These are phyloP conservation scores for Malus sieversii DNA, from an alignment of 306 rosid genomes.

Conservation along the genomic window DNA sequence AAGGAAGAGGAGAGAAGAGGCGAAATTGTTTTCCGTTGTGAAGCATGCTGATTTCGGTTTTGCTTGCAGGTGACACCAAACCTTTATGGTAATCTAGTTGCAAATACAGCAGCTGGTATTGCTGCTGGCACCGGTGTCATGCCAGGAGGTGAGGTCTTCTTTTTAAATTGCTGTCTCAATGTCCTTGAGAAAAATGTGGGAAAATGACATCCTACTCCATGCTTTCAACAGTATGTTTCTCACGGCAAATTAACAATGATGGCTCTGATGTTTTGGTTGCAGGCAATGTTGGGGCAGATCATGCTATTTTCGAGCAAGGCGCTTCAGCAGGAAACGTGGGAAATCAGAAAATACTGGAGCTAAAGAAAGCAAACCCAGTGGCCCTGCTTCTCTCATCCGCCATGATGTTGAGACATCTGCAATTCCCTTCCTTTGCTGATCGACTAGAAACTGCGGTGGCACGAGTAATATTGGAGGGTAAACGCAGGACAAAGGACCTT, in stretches of 20 bases:
- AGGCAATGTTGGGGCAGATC: conserved; percentile 84
- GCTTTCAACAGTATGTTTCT: background rate
- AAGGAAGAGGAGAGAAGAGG: background rate
- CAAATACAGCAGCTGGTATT: conserved; percentile 87
- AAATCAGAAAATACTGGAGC: conserved; percentile 33
- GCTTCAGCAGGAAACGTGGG: conserved; percentile 92
- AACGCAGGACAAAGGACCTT: conserved; percentile 61
- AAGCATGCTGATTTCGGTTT: conserved; percentile 8
- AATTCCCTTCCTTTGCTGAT: conserved; percentile 74
- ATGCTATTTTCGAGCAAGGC: conserved; percentile 83
- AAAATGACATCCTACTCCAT: background rate
- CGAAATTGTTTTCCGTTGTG: background rate
- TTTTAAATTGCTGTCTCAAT: background rate
- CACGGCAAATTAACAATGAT: background rate
- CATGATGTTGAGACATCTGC: conserved; percentile 90
- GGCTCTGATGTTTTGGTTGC: conserved; percentile 16
- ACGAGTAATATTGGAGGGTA: conserved; percentile 49
- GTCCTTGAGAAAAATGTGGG: background rate
- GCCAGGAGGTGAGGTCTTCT: conserved; percentile 63
- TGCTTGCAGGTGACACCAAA: conserved; percentile 77
- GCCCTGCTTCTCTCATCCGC: conserved; percentile 81
- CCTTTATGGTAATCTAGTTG: conserved; percentile 83
- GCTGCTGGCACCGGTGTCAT: conserved; percentile 89
- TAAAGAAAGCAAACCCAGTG: conserved; percentile 72
- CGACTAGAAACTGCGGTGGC: conserved; percentile 64